Percentiles rank a stretch among this genome's conserved stretches.
Conservation (phyloP, 1,284 basidiomycete species). For the Rhodotorula sp. region DNA sequence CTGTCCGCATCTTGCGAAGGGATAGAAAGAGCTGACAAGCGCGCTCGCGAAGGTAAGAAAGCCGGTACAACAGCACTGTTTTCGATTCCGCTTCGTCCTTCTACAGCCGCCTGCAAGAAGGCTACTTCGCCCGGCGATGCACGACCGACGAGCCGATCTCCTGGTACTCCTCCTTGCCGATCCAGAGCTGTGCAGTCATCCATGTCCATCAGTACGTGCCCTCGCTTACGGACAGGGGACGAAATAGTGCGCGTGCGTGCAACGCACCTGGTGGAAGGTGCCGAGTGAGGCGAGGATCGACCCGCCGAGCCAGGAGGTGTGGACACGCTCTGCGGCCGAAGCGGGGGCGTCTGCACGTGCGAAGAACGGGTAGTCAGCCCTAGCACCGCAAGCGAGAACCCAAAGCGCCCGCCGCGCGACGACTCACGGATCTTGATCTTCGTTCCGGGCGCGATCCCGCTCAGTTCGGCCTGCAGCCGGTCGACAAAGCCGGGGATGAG, state of each 20-base stretch:
- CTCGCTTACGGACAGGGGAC: too few relatives aligned
- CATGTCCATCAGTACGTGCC: not conserved
- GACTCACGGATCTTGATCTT: slow-evolving; percentile 58
- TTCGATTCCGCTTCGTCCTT: too few relatives aligned
- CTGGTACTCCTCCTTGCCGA: slow-evolving; percentile 47
- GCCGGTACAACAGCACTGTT: too few relatives aligned
- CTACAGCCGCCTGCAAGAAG: too few relatives aligned
- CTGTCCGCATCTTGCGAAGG: too few relatives aligned
- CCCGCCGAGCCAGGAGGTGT: slow-evolving; percentile 89
- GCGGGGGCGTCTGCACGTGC: slow-evolving; percentile 31
- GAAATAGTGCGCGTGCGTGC: not conserved
- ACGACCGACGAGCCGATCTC: slow-evolving; percentile 41
- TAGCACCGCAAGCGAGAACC: not conserved
- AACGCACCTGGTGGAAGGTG: slow-evolving; percentile 78
- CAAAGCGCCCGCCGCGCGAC: not conserved
- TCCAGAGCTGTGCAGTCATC: slow-evolving; percentile 40
- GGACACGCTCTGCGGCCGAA: slow-evolving; percentile 73
- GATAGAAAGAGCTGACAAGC: too few relatives aligned
- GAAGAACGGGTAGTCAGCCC: not conserved
- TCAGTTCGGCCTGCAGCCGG: slow-evolving; percentile 77
- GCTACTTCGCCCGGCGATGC: slow-evolving; percentile 22
- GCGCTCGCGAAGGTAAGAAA: too few relatives aligned
- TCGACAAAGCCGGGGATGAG: slow-evolving; percentile 84
- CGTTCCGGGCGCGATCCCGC: slow-evolving; percentile 70
- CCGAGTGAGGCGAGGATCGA: slow-evolving; percentile 89